Evolutionary conservation across 2,329 filamentous ascomycete species (phyloP), one percentile per base, ranked within the genome.

Genomic region (Fusarium haematococcum): DNA sequence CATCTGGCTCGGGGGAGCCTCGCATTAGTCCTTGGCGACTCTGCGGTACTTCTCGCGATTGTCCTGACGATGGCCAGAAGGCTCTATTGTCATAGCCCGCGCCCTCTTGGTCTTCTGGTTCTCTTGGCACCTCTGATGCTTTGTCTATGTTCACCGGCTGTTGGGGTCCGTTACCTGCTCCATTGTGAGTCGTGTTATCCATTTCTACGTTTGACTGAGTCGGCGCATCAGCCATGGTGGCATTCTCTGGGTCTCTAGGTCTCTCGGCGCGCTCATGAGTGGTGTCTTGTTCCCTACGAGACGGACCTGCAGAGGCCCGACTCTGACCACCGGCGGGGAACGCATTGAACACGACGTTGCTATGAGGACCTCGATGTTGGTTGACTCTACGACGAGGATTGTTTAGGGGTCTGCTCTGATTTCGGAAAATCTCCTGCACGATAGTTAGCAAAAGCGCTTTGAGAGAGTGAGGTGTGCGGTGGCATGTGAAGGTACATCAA

Each of bases 401-500:
- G n/a, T 18, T 25, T n/a, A 10, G 0, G 2, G 30, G 7, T 37
- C 11, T 6, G 1, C 14, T 3, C 4, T 7, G 14, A 14, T 8
- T 1, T 8, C 18, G 60, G 3, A 1, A 23, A 16, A 14, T 8
- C 8, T 5, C 0, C 69, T 72, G 4, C 5, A 9, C 0, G 5
- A 4, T 1, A 0, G 20, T 72, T 37, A 71, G 68, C 11, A 30
- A 20, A 25, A 25, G 8, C 2, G 13, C 2, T 20, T 5, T n/a
- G 3, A 8, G 3, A 8, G 4, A 25, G 23, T 5, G 6, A 11
- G 23, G 5, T 4, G 4, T 1, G 27, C 1, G 1, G 1, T 7
- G 6, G 9, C 64, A 57, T 4, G n/a, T 5, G 10, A 6, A 20
- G 6, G 27, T 57, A 73, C 70, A 32, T 73, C 16, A 41, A 48